Percentiles rank a stretch among this genome's conserved stretches.
Conservation (phyloP, 345 rosid species). For the Melastoma malabathricum region DNA sequence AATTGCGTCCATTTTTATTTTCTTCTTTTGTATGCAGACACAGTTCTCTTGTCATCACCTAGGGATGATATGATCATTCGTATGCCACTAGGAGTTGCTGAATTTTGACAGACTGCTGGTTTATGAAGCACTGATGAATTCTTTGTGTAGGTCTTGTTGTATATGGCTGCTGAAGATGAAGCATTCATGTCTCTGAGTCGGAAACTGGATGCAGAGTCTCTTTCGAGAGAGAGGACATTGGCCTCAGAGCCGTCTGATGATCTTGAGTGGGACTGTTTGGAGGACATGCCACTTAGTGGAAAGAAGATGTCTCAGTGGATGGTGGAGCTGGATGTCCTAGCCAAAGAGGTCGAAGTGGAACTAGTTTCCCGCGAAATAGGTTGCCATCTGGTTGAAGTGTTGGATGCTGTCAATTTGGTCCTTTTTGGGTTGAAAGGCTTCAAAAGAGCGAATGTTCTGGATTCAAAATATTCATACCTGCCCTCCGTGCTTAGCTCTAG, state of each 20-base stretch:
- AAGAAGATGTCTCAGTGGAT: constrained; percentile 56
- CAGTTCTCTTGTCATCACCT: no score
- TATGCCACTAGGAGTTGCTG: no score
- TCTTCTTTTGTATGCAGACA: no score
- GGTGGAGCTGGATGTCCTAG: constrained; percentile 42
- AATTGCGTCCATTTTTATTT: no score
- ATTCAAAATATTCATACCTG: constrained; percentile 56
- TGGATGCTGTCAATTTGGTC: constrained; percentile 73
- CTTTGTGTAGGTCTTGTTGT: constrained; percentile 47
- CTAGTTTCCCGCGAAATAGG: constrained; percentile 70
- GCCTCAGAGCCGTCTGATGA: constrained; percentile 18
- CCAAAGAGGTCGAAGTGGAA: constrained; percentile 78
- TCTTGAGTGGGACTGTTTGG: constrained; percentile 31
- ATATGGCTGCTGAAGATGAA: constrained; percentile 88
- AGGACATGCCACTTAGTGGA: constrained; percentile 52
- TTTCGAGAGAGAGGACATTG: constrained; percentile 35
- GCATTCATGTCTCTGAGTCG: constrained; percentile 45
- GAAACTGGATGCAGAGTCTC: constrained; percentile 44
- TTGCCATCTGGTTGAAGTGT: constrained; percentile 60
- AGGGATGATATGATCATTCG: no score
- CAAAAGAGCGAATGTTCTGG: constrained; percentile 58
- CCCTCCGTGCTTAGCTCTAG: constrained; percentile 60
- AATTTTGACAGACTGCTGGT: background rate
- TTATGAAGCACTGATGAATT: background rate
- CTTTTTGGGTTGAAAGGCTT: constrained; percentile 72